Conservation (phyloP, 2,329 filamentous ascomycete species). For the Nothopassalora personata region DNA sequence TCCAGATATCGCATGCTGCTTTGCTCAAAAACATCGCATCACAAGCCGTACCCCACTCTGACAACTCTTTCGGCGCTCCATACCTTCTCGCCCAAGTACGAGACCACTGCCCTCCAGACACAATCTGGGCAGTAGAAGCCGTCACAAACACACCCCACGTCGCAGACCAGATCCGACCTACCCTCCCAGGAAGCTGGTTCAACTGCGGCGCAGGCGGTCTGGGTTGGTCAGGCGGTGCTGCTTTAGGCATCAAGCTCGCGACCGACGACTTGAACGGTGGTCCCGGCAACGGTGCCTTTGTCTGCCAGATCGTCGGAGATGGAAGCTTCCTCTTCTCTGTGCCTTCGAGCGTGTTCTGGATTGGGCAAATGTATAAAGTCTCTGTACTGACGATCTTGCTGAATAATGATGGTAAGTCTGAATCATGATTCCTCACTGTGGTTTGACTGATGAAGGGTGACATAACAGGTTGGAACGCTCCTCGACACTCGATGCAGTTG, state of each 20-base stretch:
- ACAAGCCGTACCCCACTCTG: constrained; percentile 53
- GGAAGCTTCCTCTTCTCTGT: constrained; percentile 63
- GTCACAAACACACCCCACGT: constrained; percentile 67
- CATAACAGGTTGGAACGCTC: constrained; percentile 59
- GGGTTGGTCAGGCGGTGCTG: constrained; percentile 72
- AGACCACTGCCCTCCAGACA: constrained; percentile 54
- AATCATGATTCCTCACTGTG: not conserved
- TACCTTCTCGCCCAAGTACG: constrained; percentile 54
- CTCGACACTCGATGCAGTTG: constrained; percentile 54
- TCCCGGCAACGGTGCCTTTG: constrained; percentile 51
- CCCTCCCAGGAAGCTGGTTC: constrained; percentile 66
- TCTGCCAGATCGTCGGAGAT: constrained; percentile 62
- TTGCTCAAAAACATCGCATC: constrained; percentile 56
- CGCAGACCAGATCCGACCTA: constrained; percentile 65
- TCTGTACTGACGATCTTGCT: constrained; percentile 61
- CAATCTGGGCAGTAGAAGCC: constrained; percentile 72
- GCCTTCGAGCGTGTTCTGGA: constrained; percentile 64
- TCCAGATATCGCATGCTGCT: constrained; percentile 55
- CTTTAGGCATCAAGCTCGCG: constrained; percentile 71
- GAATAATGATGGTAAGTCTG: constrained; percentile 53
- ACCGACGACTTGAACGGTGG: constrained; percentile 49
- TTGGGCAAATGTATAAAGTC: constrained; percentile 59
- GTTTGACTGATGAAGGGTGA: not conserved
- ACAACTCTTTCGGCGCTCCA: constrained; percentile 58
- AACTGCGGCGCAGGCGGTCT: constrained; percentile 77